Percentiles rank a stretch among this genome's conserved stretches.
Evolutionary conservation across 257 asterid genomes (phyloP).

Genomic region (Lantana camara): DNA sequence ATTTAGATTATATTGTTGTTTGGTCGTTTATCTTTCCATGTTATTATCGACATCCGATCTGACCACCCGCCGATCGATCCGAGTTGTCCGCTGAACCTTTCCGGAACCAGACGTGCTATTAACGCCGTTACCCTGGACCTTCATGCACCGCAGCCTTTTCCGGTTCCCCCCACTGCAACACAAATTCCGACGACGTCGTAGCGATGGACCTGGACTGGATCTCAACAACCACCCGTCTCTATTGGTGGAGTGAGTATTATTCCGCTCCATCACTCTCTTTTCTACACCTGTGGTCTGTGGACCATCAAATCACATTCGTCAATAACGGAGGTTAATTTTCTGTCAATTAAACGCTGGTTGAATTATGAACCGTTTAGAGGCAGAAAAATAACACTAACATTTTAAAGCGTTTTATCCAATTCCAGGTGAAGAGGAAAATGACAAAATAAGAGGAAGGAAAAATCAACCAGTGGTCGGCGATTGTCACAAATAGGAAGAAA

Average conservation of each 20-base stretch:
- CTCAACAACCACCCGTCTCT: constrained; percentile 54
- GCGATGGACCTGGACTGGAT: constrained; percentile 52
- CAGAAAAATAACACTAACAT: background rate
- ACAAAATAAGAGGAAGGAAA: background rate
- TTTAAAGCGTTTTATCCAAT: constrained; percentile 22
- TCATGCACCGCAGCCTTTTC: constrained; percentile 82
- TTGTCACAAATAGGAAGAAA: background rate
- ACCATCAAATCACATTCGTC: constrained; percentile 27
- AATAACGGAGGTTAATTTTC: constrained; percentile 31
- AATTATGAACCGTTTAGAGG: constrained; percentile 16
- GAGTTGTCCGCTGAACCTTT: constrained; percentile 42
- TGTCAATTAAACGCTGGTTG: constrained; percentile 19
- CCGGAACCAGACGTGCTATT: constrained; percentile 48
- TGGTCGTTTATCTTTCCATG: too few species aligned
- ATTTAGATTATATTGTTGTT: too few species aligned
- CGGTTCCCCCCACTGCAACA: constrained; percentile 87
- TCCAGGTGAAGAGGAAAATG: constrained; percentile 7
- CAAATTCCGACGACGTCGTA: constrained; percentile 70
- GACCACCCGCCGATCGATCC: constrained; percentile 63
- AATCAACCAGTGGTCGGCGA: background rate
- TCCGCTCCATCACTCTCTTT: constrained; percentile 65
- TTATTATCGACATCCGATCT: constrained; percentile 59
- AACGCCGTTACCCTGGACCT: constrained; percentile 43
- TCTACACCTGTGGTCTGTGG: constrained; percentile 43
- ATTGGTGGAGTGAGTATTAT: constrained; percentile 38